Base-by-base conservation (phyloP, 2,329 filamentous ascomycete species). In the Cordyceps militaris region DNA sequence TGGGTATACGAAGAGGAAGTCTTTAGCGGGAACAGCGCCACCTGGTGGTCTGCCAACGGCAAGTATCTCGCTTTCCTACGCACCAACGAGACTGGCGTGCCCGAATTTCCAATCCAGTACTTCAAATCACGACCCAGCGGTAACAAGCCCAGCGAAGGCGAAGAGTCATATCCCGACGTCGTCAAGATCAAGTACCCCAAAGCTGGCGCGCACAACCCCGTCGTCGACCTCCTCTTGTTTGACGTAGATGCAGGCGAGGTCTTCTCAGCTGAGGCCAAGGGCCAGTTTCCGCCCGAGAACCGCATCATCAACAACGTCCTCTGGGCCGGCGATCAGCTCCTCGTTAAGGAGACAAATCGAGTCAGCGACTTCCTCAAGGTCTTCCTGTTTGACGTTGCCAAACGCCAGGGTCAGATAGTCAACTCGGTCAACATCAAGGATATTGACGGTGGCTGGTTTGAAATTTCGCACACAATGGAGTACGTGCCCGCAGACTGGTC, bases 381-480 rank as follows among this genome's bases (percentile, higher is more conserved):
- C 26, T 85, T 96, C 7, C 78, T 97, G 6, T 85, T 97, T 57
- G 90, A 99, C 68, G 88, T 94, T 5, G 74, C 77, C 23, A 75
- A 79, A 3, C 86, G 91, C 49, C 85, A 82, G 21, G 92, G 90
- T 30, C 88, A 87, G 70, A 87, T 89, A 0, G 85, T 97, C 49
- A 82, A 93, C 62, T 87, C 85, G 21, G 82, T 89, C 50, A 85
- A 99, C 70, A 84, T 97, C 50, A 83, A 85, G 62, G 80, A 87
- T 58, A 78, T 97, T n/a, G 94, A 99, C 69, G 92, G 92, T 23
- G 95, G 94, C 34, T 99, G 94, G 94, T 93, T 97, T 65, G 94
- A 99, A 73, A 90, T 96, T 43, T 90, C 91, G 1, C 87, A 96
- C 65, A 83, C 87, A 43, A 96, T 92, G 3, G 85, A 78, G 14